These are phyloP conservation scores for Melastoma malabathricum DNA, from an alignment of 345 rosid species.

Conservation along the genomic window DNA sequence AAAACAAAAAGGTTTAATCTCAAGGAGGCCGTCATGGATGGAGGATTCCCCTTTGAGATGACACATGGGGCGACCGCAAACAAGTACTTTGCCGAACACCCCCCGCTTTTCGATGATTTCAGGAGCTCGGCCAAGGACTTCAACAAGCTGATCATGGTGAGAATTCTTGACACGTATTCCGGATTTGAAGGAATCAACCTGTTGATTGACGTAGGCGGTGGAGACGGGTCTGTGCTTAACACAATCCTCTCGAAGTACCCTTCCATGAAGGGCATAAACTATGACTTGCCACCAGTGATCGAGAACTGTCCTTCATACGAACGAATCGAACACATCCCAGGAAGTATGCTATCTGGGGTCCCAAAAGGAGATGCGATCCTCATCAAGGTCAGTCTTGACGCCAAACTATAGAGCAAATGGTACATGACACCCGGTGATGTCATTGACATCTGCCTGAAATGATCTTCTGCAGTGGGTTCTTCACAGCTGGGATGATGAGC, in stretches of 20 bases:
- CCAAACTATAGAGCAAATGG: too few relatives aligned
- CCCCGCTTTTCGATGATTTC: constrained; percentile 22
- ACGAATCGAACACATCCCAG: constrained; percentile 29
- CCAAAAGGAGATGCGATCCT: constrained; percentile 60
- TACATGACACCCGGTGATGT: too few relatives aligned
- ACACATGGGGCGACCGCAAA: constrained; percentile 17
- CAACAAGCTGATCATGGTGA: constrained; percentile 24
- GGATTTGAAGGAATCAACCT: constrained; percentile 26
- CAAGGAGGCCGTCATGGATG: constrained; percentile 32
- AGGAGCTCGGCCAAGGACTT: constrained; percentile 21
- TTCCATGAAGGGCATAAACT: constrained; percentile 34
- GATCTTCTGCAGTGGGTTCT: constrained; percentile 33
- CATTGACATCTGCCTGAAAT: too few relatives aligned
- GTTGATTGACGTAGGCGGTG: constrained; percentile 45
- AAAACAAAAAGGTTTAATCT: constrained; percentile 16
- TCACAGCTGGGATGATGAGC: constrained; percentile 25
- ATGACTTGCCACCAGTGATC: constrained; percentile 24
- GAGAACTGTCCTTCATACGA: constrained; percentile 18
- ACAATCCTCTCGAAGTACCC: constrained; percentile 30
- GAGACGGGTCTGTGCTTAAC: constrained; percentile 36
- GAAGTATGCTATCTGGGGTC: constrained; percentile 25
- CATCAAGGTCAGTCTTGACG: constrained; percentile 38
- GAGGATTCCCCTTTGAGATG: constrained; percentile 29
- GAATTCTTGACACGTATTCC: constrained; percentile 23
- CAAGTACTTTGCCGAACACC: constrained; percentile 18